Conservation (phyloP, 805 yeast genomes). For the Ogataea glucozyma region DNA sequence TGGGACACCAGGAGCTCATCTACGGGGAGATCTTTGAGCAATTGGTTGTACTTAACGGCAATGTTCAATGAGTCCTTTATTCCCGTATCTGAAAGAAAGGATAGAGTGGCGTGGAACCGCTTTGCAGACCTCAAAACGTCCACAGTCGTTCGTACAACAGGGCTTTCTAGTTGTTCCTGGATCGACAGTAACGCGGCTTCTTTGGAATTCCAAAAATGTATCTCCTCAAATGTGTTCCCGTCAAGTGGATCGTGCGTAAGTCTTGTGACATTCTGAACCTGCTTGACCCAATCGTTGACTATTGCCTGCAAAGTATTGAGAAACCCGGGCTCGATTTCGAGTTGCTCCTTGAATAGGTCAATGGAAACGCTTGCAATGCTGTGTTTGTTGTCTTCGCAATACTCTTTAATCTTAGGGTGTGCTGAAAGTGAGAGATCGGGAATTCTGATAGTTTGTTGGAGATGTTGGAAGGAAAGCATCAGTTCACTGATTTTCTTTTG, state of each 20-base stretch:
- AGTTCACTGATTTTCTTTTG: constrained; percentile 69
- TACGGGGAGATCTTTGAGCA: constrained; percentile 72
- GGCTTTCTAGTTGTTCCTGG: constrained; percentile 55
- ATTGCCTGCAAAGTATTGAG: constrained; percentile 68
- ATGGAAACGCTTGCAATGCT: constrained; percentile 10
- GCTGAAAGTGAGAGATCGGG: constrained; percentile 59
- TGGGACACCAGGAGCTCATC: constrained; percentile 53
- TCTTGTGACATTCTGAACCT: constrained; percentile 56
- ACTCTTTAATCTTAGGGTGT: constrained; percentile 51
- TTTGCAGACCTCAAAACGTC: constrained; percentile 66
- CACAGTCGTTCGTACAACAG: constrained; percentile 57
- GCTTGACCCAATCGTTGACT: constrained; percentile 74
- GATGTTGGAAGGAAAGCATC: constrained; percentile 61
- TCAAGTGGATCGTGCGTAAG: constrained; percentile 53
- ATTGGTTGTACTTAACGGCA: constrained; percentile 57
- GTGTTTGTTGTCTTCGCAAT: constrained; percentile 30
- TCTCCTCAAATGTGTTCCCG: constrained; percentile 64
- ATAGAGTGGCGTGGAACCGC: constrained; percentile 76
- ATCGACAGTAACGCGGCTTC: constrained; percentile 59
- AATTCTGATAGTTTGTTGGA: constrained; percentile 64
- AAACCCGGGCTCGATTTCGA: constrained; percentile 51
- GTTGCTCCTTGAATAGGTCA: constrained; percentile 25
- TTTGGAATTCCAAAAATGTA: constrained; percentile 75
- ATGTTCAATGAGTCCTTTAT: constrained; percentile 52
- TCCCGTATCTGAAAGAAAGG: constrained; percentile 71